phyloP scores from a whole-genome alignment of 225 moss, liverwort and hornwort species.

The Takakia lepidozioides region DNA sequence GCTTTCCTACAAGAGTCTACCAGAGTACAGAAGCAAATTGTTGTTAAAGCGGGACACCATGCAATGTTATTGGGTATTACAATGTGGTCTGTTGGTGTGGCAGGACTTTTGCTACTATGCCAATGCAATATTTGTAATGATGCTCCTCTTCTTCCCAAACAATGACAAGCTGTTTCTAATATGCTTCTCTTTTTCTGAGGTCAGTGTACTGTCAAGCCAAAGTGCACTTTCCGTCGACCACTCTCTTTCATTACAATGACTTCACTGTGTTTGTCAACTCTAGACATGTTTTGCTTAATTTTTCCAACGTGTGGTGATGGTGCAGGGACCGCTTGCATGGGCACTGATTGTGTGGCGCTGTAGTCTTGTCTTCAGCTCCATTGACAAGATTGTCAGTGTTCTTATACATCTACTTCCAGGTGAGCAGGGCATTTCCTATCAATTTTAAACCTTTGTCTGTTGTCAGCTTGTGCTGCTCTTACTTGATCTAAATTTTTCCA shows the following conservation, averaged over 20 bases:
- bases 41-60: no score
- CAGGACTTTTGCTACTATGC: slow-evolving; percentile 99
- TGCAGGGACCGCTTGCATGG: slow-evolving; percentile 96
- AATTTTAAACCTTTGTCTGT: background rate
- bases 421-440: slow-evolving; percentile 13
- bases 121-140: slow-evolving; percentile 86
- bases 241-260: no score
- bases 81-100: slow-evolving; percentile 6
- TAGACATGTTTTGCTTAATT: no score
- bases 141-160: slow-evolving; percentile 83
- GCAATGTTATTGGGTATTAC: no score
- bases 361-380: slow-evolving; percentile 96
- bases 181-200: slow-evolving; percentile 97
- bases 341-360: slow-evolving; percentile 99
- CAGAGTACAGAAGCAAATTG: no score
- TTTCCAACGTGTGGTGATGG: no score
- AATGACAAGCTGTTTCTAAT: slow-evolving; percentile 89
- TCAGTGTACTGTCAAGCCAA: slow-evolving; percentile 14
- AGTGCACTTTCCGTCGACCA: no score
- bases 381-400: slow-evolving; percentile 92
- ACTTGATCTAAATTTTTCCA: slow-evolving; percentile 3
- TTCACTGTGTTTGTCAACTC: no score
- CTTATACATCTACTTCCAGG: slow-evolving; percentile 98
- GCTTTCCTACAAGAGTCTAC: no score
- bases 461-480: no score